A percentile compares a stretch with the other conserved stretches of the same genome.
Conservation (phyloP, 192 early-diverging fungal species). For the Chytriomyces hyalinus region DNA sequence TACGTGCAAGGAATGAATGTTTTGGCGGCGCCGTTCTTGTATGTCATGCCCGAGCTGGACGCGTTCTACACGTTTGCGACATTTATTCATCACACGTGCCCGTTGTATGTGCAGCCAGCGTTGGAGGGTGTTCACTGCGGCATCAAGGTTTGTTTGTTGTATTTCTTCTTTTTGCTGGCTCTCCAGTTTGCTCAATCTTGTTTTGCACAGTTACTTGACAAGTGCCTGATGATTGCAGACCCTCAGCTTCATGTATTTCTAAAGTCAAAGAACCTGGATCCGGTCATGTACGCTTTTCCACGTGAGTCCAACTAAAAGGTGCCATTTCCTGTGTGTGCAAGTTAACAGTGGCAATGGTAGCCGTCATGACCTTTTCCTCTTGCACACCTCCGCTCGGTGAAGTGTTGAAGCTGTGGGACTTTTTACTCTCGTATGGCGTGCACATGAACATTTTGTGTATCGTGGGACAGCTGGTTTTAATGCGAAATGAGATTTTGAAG, state of each 20-base stretch:
- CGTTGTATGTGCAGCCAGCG: slow-evolving; percentile 90
- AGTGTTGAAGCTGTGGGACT: slow-evolving; percentile 90
- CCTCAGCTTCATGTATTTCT: slow-evolving; percentile 73
- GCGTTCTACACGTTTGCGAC: slow-evolving; percentile 86
- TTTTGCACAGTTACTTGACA: slow-evolving; percentile 73
- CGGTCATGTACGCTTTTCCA: slow-evolving; percentile 88
- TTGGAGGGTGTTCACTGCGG: slow-evolving; percentile 91
- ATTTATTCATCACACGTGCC: slow-evolving; percentile 87
- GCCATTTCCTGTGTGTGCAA: background rate
- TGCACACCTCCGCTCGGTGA: slow-evolving; percentile 85
- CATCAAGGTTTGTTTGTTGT: slow-evolving; percentile 73
- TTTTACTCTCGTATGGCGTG: slow-evolving; percentile 85
- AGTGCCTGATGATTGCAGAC: slow-evolving; percentile 78
- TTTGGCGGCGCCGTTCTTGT: slow-evolving; percentile 87
- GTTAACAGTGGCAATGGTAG: slow-evolving; percentile 45
- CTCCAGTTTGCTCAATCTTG: slow-evolving; percentile 1
- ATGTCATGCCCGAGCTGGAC: slow-evolving; percentile 89
- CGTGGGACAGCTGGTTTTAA: slow-evolving; percentile 79
- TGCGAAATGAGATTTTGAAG: slow-evolving; percentile 75
- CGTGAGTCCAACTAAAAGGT: slow-evolving; percentile 58
- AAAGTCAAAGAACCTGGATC: slow-evolving; percentile 69
- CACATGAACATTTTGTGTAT: slow-evolving; percentile 93
- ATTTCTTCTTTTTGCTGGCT: background rate
- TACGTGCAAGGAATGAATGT: slow-evolving; percentile 98
- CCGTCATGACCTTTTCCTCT: slow-evolving; percentile 88